phyloP scores from a whole-genome alignment of 768 basidiomycete species.

The Leccinum subtestaceum region DNA sequence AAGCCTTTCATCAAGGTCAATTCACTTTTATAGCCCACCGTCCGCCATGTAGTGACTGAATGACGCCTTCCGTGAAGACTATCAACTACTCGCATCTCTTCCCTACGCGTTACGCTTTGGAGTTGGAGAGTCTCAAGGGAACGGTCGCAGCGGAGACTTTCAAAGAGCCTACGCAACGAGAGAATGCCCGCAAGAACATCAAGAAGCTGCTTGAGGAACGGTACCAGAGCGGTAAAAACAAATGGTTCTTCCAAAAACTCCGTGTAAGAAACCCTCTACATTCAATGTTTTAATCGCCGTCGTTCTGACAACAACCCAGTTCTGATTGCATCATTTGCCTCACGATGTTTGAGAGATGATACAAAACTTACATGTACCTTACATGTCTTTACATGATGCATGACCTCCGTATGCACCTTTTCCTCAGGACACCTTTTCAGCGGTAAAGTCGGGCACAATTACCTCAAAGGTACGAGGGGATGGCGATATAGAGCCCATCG shows the following conservation, averaged over 20 bases:
- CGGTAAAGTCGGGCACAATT: background rate
- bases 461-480: background rate
- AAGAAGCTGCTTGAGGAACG: constrained; percentile 97
- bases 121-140: constrained; percentile 93
- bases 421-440: background rate
- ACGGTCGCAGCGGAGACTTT: constrained; percentile 83
- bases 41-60: background rate
- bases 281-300: background rate
- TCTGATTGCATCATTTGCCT: constrained; percentile 30
- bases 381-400: constrained; percentile 31
- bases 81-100: constrained; percentile 99
- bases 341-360: constrained; percentile 17
- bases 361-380: constrained; percentile 41
- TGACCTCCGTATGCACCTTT: constrained; percentile 22
- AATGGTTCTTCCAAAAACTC: constrained; percentile 93
- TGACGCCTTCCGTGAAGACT: constrained; percentile 43
- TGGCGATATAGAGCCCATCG: background rate
- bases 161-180: constrained; percentile 95
- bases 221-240: constrained; percentile 92
- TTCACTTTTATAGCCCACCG: constrained; percentile 1
- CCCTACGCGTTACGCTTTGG: constrained; percentile 98
- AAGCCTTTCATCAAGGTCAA: constrained; percentile 99
- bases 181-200: constrained; percentile 92
- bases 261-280: constrained; percentile 48
- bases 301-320: constrained; percentile 19